phyloP scores from a whole-genome alignment of 768 basidiomycete genomes.

The Tephrocybe sp. region DNA sequence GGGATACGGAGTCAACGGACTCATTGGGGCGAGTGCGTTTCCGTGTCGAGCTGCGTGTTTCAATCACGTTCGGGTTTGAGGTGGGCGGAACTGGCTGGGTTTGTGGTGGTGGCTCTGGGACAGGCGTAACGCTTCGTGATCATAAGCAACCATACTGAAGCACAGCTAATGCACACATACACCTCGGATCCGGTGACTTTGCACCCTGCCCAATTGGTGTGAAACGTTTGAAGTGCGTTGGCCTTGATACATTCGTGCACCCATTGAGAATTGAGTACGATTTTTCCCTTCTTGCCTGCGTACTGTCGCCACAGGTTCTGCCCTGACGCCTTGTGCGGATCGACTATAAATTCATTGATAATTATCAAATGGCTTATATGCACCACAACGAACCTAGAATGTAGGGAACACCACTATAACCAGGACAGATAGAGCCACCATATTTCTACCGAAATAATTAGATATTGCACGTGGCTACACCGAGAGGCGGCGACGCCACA shows the following conservation, averaged over 20 bases:
- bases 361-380: conserved; percentile 2
- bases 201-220: conserved; percentile 77
- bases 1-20: conserved; percentile 7
- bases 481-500: not conserved
- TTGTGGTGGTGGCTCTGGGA: conserved; percentile 14
- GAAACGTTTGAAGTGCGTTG: conserved; percentile 70
- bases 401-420: conserved; percentile 78
- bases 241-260: conserved; percentile 73
- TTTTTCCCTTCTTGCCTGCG: conserved; percentile 74
- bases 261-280: conserved; percentile 76
- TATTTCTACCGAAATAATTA: conserved; percentile 53
- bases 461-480: conserved; percentile 1
- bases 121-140: conserved; percentile 15
- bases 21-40: conserved; percentile 13
- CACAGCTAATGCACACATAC: conserved; percentile 40
- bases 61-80: conserved; percentile 6
- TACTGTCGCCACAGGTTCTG: conserved; percentile 83
- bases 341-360: conserved; percentile 47
- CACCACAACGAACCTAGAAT: conserved; percentile 62
- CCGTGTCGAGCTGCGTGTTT: conserved; percentile 10
- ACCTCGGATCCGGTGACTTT: conserved; percentile 75
- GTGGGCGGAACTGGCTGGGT: conserved; percentile 11
- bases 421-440: conserved; percentile 70
- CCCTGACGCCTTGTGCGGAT: conserved; percentile 76
- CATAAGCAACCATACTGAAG: not conserved